Base-by-base conservation (phyloP, 1,284 basidiomycete genomes). In the Cryptococcus sp. region DNA sequence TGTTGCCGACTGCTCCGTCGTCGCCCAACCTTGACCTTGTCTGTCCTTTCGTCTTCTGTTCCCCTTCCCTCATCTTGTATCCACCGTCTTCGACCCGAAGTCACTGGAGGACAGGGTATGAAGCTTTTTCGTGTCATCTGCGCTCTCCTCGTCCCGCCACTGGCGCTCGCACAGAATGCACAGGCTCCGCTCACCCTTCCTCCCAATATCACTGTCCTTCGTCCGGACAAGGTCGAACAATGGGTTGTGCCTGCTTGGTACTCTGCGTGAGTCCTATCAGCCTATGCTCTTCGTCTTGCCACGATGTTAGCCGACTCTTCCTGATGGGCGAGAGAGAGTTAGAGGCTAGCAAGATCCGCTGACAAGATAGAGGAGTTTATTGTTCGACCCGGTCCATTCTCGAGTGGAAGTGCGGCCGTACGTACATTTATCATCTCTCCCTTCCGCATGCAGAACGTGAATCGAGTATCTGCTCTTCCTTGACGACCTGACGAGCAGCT, bases 371-470 rank as follows among this genome's bases (percentile, higher is more conserved):
- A 14, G 28, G 5, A 2, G 33, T 41, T 6, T 40, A 34, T 23
- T 50, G 41, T 36, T 39, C 24, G 14, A 39, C n/a, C 37, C n/a
- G n/a, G 12, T 24, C 9, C 16, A 19, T 43, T 9, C n/a, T 31
- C 26, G 45, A 38, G 10, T 47, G 45, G 45, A 40, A 21, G 4
- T 47, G 45, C 22, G 45, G 45, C 12, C 35, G 45, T 47, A 26
- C 25, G 45, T 47, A 14, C 22, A 4, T 41, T 6, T 24, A 9
- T 31, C 14, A 28, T 6, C 7, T 6, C 28, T 28, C 36, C 25
- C 18, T 21, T 32, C 19, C 19, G 7, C 33, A n/a, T n/a, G n/a
- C n/a, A n/a, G n/a, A n/a, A n/a, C n/a, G n/a, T n/a, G n/a, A n/a
- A n/a, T n/a, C n/a, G n/a, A n/a, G n/a, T n/a, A n/a, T n/a, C n/a